phyloP scores from a whole-genome alignment of 257 asterid species.

The Petunia secreta region DNA sequence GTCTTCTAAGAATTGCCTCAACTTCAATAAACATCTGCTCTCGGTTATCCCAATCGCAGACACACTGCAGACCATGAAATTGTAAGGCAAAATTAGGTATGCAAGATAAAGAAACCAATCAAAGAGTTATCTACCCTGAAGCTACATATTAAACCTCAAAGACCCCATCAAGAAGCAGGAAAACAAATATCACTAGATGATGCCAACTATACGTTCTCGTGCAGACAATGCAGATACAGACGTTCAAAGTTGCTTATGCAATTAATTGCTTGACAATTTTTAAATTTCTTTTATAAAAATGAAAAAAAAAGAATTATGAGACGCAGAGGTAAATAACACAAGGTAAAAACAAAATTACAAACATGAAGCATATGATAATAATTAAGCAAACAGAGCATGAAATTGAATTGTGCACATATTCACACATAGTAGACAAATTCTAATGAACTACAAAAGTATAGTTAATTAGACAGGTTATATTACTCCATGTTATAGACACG shows the following conservation, averaged over 20 bases:
- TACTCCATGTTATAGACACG: slow-evolving; percentile 10
- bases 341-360: neutral
- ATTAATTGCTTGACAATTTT: neutral
- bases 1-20: slow-evolving; percentile 90
- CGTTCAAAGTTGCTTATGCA: neutral
- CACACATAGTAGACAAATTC: slow-evolving; percentile 6
- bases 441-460: neutral
- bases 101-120: slow-evolving; percentile 12
- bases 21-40: slow-evolving; percentile 93
- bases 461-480: neutral
- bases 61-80: slow-evolving; percentile 60
- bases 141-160: slow-evolving; percentile 17
- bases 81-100: neutral
- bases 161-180: neutral
- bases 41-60: slow-evolving; percentile 97
- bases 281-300: neutral
- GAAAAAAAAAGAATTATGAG: neutral
- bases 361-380: neutral
- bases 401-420: neutral
- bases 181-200: neutral
- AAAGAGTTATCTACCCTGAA: neutral
- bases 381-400: slow-evolving; percentile 12
- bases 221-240: neutral
- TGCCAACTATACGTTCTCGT: neutral
- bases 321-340: neutral